A percentile compares a stretch with the other conserved stretches of the same genome.
These are phyloP conservation scores for Calonectria naviculata DNA, from an alignment of 2,329 filamentous ascomycete genomes.

Conservation along the genomic window DNA sequence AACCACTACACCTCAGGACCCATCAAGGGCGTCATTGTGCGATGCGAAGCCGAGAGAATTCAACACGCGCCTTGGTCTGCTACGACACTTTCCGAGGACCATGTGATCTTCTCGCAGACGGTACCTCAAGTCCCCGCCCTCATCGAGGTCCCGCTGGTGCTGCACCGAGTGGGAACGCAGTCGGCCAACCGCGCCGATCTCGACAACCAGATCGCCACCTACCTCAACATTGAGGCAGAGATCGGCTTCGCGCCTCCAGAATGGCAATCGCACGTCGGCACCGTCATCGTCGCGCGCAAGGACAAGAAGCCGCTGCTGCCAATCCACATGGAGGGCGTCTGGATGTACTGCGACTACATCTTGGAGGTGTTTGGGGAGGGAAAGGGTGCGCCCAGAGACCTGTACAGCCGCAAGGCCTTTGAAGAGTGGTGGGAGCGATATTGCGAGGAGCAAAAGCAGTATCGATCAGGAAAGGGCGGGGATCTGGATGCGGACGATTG, in stretches of 20 bases:
- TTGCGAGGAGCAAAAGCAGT: not conserved
- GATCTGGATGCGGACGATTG: slow-evolving; percentile 19
- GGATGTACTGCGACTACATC: slow-evolving; percentile 5
- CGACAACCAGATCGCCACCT: slow-evolving; percentile 17
- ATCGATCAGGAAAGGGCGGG: not conserved
- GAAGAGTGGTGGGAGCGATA: slow-evolving; percentile 17
- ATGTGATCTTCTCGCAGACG: slow-evolving; percentile 3
- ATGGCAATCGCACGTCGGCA: slow-evolving; percentile 20
- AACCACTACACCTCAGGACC: not conserved
- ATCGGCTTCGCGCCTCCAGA: slow-evolving; percentile 9
- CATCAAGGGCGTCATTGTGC: slow-evolving; percentile 9
- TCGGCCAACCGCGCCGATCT: slow-evolving; percentile 16
- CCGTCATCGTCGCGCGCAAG: slow-evolving; percentile 18
- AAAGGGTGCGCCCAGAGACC: not conserved
- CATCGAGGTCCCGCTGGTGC: slow-evolving; percentile 15
- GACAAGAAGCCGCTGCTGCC: slow-evolving; percentile 19
- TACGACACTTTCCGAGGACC: not conserved
- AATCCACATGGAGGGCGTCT: slow-evolving; percentile 7
- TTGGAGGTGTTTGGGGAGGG: not conserved
- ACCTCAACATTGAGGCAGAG: slow-evolving; percentile 19
- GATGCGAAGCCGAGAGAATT: slow-evolving; percentile 11
- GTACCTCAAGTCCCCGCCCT: slow-evolving; percentile 1
- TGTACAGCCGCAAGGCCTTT: slow-evolving; percentile 12
- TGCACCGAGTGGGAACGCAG: slow-evolving; percentile 15
- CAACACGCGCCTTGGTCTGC: slow-evolving; percentile 5